A percentile compares a stretch with the other conserved stretches of the same genome.
These are phyloP conservation scores for Suhomyces prunicola DNA, from an alignment of 805 yeast species.

Conservation along the genomic window DNA sequence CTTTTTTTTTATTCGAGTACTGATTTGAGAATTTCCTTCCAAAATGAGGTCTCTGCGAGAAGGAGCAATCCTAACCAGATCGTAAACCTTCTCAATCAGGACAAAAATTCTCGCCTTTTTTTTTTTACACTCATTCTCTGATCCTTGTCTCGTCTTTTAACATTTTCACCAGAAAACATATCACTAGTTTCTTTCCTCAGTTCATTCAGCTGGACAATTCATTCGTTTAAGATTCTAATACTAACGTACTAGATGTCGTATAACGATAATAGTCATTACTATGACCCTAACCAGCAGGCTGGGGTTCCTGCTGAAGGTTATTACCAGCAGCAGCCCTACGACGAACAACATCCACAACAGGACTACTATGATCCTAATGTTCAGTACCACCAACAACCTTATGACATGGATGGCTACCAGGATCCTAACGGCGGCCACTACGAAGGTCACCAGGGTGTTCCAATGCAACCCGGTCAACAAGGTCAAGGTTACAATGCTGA, in stretches of 20 bases:
- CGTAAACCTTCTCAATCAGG: slow-evolving; percentile 4
- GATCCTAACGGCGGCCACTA: slow-evolving; percentile 25
- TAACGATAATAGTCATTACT: slow-evolving; percentile 51
- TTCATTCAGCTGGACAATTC: slow-evolving; percentile 3
- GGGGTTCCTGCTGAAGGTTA: slow-evolving; percentile 30
- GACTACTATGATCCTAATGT: slow-evolving; percentile 52
- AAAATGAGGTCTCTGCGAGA: not conserved
- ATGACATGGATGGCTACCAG: slow-evolving; percentile 47
- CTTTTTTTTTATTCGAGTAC: not conserved
- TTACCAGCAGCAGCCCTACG: slow-evolving; percentile 40
- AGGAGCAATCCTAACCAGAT: slow-evolving; percentile 5
- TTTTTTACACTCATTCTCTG: not conserved
- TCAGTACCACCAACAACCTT: slow-evolving; percentile 50
- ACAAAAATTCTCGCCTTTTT: slow-evolving; percentile 4
- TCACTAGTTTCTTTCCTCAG: not conserved
- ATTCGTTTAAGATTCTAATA: slow-evolving; percentile 8
- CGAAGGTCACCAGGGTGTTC: slow-evolving; percentile 50
- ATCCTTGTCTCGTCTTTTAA: not conserved
- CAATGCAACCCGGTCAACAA: slow-evolving; percentile 20
- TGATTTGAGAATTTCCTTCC: slow-evolving; percentile 2
- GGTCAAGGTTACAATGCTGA: slow-evolving; percentile 38
- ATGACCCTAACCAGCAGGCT: slow-evolving; percentile 27
- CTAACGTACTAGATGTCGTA: slow-evolving; percentile 51
- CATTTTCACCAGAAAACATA: not conserved
- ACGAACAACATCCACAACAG: slow-evolving; percentile 36